A percentile compares a stretch with the other conserved stretches of the same genome.
These are phyloP conservation scores for Madurella mycetomatis DNA, from an alignment of 2,329 filamentous ascomycete genomes.

Conservation along the genomic window DNA sequence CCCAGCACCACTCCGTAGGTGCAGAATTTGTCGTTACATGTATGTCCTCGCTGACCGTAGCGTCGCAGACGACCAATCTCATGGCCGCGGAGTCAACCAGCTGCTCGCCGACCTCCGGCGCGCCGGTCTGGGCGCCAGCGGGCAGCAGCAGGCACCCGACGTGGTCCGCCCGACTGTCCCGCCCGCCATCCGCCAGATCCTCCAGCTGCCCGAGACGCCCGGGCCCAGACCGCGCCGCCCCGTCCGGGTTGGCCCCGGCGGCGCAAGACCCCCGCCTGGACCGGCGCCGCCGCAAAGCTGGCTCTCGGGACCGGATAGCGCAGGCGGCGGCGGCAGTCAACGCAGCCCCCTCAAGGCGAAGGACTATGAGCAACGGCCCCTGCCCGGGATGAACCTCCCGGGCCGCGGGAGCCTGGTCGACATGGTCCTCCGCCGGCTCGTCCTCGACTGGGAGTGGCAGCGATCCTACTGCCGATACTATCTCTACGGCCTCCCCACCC, in stretches of 20 bases:
- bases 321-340: constrained; percentile 12
- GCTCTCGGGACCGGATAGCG: constrained; percentile 35
- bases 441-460: constrained; percentile 52
- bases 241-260: constrained; percentile 41
- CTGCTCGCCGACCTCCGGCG: constrained; percentile 55
- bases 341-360: not conserved
- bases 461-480: constrained; percentile 53
- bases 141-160: constrained; percentile 12
- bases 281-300: constrained; percentile 58
- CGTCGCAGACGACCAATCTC: constrained; percentile 8
- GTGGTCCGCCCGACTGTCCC: constrained; percentile 49
- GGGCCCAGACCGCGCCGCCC: constrained; percentile 46
- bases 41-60: not conserved
- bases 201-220: constrained; percentile 56
- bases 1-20: constrained; percentile 9
- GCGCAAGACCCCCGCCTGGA: constrained; percentile 52
- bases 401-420: constrained; percentile 48
- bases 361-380: constrained; percentile 11
- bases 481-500: constrained; percentile 51
- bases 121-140: constrained; percentile 32
- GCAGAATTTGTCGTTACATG: not conserved
- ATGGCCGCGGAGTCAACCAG: constrained; percentile 53
- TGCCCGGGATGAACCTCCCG: constrained; percentile 46
- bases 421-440: constrained; percentile 46
- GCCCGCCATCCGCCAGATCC: constrained; percentile 53